Evolutionary conservation across 805 yeast genomes (phyloP).

Genomic region (Kregervanrija pseudodelftensis): DNA sequence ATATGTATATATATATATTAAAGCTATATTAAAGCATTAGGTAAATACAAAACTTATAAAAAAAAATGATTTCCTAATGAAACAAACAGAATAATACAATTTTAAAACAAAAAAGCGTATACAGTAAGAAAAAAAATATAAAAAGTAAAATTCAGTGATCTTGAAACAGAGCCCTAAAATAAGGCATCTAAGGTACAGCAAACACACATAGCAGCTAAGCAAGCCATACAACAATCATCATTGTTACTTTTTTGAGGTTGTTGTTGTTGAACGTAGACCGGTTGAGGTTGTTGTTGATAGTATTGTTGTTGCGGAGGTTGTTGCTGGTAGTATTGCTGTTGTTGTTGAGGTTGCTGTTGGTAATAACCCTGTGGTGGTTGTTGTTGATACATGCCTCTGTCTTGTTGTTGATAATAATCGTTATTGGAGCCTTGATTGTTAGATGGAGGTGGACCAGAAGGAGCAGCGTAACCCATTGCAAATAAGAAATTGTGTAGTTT

Average conservation of each 20-base stretch:
- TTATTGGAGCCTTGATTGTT: slow-evolving; percentile 9
- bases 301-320: slow-evolving; percentile 24
- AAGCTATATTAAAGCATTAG: background rate
- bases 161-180: slow-evolving; percentile 22
- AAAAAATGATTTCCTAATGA: too few relatives aligned
- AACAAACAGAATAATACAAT: background rate
- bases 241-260: slow-evolving; percentile 31
- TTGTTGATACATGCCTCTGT: slow-evolving; percentile 11
- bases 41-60: too few relatives aligned
- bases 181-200: slow-evolving; percentile 49
- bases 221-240: slow-evolving; percentile 42
- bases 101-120: background rate
- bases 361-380: slow-evolving; percentile 29
- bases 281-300: slow-evolving; percentile 41
- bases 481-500: background rate
- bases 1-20: background rate
- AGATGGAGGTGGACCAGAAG: slow-evolving; percentile 9
- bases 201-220: slow-evolving; percentile 48
- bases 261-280: slow-evolving; percentile 49
- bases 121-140: background rate
- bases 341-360: slow-evolving; percentile 36
- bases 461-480: slow-evolving; percentile 9
- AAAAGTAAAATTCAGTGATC: slow-evolving; percentile 3
- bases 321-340: slow-evolving; percentile 24
- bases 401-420: slow-evolving; percentile 23